Evolutionary conservation across 192 early-diverging fungal genomes (phyloP).

Genomic region (Linnemannia elongata): DNA sequence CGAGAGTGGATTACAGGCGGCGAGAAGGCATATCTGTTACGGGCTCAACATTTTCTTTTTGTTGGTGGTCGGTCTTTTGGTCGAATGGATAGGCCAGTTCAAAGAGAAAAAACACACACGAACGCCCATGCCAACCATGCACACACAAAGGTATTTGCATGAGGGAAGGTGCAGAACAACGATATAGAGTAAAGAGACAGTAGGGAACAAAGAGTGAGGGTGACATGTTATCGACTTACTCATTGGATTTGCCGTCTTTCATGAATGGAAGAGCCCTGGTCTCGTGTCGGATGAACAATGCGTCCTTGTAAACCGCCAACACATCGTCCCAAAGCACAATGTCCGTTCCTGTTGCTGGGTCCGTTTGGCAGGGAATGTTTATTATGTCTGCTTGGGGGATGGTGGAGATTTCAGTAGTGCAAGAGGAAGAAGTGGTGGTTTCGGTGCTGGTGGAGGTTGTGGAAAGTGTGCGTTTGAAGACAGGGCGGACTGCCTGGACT

Average conservation of each 20-base stretch:
- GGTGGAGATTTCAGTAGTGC: no score
- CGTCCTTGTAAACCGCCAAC: not conserved
- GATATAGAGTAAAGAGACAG: not conserved
- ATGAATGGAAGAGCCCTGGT: not conserved
- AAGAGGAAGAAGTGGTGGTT: not conserved
- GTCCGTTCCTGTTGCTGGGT: not conserved
- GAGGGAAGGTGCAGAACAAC: not conserved
- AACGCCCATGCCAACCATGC: not conserved
- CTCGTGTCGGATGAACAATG: not conserved
- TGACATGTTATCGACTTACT: not conserved
- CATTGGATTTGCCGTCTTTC: not conserved
- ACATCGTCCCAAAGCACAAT: not conserved
- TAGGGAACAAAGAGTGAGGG: no score
- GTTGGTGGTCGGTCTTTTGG: not conserved
- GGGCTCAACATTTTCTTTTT: not conserved
- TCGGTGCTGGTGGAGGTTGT: not conserved
- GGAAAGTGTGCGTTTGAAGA: not conserved
- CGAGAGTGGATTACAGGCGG: not conserved
- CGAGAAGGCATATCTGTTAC: not conserved
- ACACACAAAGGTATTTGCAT: not conserved
- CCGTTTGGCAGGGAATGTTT: not conserved
- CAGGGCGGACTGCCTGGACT: slow-evolving; percentile 4
- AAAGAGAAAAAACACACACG: not conserved
- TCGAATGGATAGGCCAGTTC: not conserved
- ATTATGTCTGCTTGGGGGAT: not conserved